Conservation (phyloP, 768 basidiomycete genomes). For the Tricholoma hemisulphureum region DNA sequence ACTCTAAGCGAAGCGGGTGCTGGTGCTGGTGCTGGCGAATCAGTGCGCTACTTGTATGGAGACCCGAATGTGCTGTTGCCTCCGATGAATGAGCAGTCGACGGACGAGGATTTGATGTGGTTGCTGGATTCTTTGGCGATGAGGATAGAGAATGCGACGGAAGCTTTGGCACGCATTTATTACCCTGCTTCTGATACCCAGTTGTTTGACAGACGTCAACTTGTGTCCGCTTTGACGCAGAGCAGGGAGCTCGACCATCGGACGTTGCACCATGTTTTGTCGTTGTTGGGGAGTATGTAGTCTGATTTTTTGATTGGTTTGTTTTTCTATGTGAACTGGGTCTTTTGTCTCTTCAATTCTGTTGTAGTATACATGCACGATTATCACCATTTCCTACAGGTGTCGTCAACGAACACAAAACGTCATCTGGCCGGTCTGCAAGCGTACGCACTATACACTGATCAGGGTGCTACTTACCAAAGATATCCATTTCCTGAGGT, state of each 20-base stretch:
- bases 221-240: slow-evolving; percentile 36
- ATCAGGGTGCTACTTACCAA: too few species aligned
- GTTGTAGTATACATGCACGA: too few species aligned
- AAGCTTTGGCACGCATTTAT: slow-evolving; percentile 32
- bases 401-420: too few species aligned
- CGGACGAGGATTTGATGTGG: slow-evolving; percentile 69
- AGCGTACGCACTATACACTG: too few species aligned
- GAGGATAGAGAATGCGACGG: slow-evolving; percentile 73
- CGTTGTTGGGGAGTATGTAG: slow-evolving; percentile 30
- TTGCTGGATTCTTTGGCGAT: slow-evolving; percentile 75
- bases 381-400: too few species aligned
- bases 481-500: too few species aligned
- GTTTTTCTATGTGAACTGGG: too few species aligned
- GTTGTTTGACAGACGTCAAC: slow-evolving; percentile 24
- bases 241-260: slow-evolving; percentile 44
- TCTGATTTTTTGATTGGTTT: slow-evolving; percentile 7
- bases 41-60: too few species aligned
- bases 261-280: slow-evolving; percentile 44
- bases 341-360: too few species aligned
- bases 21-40: too few species aligned
- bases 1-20: slow-evolving; percentile 23
- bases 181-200: slow-evolving; percentile 11
- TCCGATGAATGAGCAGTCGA: slow-evolving; percentile 61
- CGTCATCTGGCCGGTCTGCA: too few species aligned
- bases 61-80: slow-evolving; percentile 69